Percentiles rank a stretch among this genome's conserved stretches.
These are phyloP conservation scores for Ceratocystis harringtonii DNA, from an alignment of 2,329 filamentous ascomycete species.

Conservation along the genomic window DNA sequence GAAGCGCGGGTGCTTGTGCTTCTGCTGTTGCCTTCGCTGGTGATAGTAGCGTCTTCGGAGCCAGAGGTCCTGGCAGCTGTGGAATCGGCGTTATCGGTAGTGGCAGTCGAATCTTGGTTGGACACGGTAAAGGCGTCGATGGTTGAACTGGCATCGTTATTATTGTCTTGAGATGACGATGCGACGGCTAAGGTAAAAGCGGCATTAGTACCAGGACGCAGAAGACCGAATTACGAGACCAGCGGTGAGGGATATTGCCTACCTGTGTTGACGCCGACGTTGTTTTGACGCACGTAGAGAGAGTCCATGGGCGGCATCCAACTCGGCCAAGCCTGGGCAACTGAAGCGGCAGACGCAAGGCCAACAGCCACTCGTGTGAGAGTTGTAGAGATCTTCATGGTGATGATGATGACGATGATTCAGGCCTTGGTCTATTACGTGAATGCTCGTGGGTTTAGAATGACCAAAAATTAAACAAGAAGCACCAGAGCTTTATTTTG, in stretches of 20 bases:
- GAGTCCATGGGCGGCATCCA: slow-evolving; percentile 37
- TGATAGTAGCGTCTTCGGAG: slow-evolving; percentile 21
- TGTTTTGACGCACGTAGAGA: slow-evolving; percentile 36
- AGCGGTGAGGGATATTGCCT: slow-evolving; percentile 3
- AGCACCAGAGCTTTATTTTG: neutral
- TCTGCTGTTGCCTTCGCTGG: slow-evolving; percentile 20
- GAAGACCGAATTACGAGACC: neutral
- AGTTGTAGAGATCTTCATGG: slow-evolving; percentile 36
- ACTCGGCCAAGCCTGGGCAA: slow-evolving; percentile 41
- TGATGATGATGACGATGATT: neutral
- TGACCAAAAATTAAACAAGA: neutral
- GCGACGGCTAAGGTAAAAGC: slow-evolving; percentile 5
- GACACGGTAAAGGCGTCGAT: slow-evolving; percentile 3
- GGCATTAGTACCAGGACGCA: neutral
- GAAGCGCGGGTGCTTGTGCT: slow-evolving; percentile 18
- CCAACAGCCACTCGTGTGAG: slow-evolving; percentile 36
- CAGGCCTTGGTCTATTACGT: neutral
- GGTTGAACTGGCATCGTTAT: neutral
- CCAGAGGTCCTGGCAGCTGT: slow-evolving; percentile 22
- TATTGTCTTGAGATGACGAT: slow-evolving; percentile 10
- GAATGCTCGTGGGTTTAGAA: neutral
- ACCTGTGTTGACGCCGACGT: slow-evolving; percentile 18
- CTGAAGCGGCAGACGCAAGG: slow-evolving; percentile 34
- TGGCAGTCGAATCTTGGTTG: slow-evolving; percentile 12
- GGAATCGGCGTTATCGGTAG: slow-evolving; percentile 29